A percentile compares a stretch with the other conserved stretches of the same genome.
Conservation (phyloP, 345 rosid genomes). For the Salix arbutifolia region DNA sequence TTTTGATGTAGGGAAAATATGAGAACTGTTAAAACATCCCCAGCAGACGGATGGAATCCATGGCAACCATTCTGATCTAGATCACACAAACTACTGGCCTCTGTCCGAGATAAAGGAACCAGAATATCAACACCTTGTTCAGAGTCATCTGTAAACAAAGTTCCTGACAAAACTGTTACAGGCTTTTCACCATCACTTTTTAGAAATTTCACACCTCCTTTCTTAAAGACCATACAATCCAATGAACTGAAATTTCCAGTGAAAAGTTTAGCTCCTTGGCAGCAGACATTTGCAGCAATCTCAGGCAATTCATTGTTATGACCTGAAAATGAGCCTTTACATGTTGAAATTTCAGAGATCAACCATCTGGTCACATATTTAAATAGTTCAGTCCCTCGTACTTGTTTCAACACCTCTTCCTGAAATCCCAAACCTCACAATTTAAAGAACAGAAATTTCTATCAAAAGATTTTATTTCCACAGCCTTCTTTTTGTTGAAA, state of each 20-base stretch:
- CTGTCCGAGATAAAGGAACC: slow-evolving; percentile 41
- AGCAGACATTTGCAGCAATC: slow-evolving; percentile 45
- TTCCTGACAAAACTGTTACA: slow-evolving; percentile 44
- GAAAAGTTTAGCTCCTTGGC: slow-evolving; percentile 58
- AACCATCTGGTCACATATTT: slow-evolving; percentile 33
- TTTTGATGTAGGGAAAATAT: slow-evolving; percentile 70
- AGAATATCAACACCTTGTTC: slow-evolving; percentile 57
- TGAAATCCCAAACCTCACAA: slow-evolving; percentile 11
- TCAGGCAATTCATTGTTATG: slow-evolving; percentile 37
- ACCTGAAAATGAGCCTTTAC: slow-evolving; percentile 25
- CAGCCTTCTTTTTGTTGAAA: too few relatives aligned
- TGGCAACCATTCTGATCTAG: slow-evolving; percentile 36
- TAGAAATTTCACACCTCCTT: slow-evolving; percentile 58
- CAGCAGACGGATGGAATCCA: slow-evolving; percentile 47
- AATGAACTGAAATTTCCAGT: slow-evolving; percentile 40
- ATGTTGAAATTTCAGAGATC: slow-evolving; percentile 41
- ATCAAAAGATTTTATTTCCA: neutral
- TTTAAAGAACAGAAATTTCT: neutral
- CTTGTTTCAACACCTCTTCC: slow-evolving; percentile 43
- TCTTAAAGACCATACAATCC: slow-evolving; percentile 42
- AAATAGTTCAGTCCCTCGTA: slow-evolving; percentile 26
- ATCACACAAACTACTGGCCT: slow-evolving; percentile 18
- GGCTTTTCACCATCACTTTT: slow-evolving; percentile 40
- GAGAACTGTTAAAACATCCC: slow-evolving; percentile 70
- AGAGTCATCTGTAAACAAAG: slow-evolving; percentile 42